Evolutionary conservation across 495 filamentous ascomycete species (phyloP).

Genomic region (Astrothelium subdiscretum): DNA sequence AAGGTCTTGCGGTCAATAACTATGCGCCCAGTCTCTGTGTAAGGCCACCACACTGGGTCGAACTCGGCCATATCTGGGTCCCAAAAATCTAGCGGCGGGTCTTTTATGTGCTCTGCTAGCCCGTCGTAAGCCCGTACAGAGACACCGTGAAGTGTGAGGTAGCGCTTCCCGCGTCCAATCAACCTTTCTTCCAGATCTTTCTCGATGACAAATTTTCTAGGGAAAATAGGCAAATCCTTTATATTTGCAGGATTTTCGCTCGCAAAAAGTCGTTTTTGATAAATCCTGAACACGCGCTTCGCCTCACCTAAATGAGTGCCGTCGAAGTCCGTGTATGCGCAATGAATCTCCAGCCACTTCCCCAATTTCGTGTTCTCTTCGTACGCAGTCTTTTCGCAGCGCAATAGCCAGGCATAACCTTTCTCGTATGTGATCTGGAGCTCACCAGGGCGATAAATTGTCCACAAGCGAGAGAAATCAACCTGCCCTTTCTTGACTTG

Average conservation of each 20-base stretch:
- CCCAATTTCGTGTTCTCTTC: slow-evolving; percentile 10
- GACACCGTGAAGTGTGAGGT: slow-evolving; percentile 3
- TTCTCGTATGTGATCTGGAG: slow-evolving; percentile 10
- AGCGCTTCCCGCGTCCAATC: slow-evolving; percentile 12
- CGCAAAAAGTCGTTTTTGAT: slow-evolving; percentile 4
- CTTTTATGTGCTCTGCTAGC: slow-evolving; percentile 15
- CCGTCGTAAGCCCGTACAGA: slow-evolving; percentile 20
- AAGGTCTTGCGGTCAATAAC: slow-evolving; percentile 30
- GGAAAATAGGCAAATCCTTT: neutral
- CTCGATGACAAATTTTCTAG: slow-evolving; percentile 5
- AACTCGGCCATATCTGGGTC: slow-evolving; percentile 16
- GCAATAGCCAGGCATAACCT: slow-evolving; percentile 10
- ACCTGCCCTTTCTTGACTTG: slow-evolving; percentile 14
- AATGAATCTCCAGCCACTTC: slow-evolving; percentile 17
- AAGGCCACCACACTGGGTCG: slow-evolving; percentile 19
- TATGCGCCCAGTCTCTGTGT: slow-evolving; percentile 23
- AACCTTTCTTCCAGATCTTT: slow-evolving; percentile 10
- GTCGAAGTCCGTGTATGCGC: slow-evolving; percentile 16
- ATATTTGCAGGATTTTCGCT: slow-evolving; percentile 11
- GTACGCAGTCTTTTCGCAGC: slow-evolving; percentile 15
- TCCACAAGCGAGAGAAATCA: slow-evolving; percentile 16
- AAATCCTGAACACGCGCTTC: slow-evolving; percentile 10
- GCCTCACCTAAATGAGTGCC: slow-evolving; percentile 14
- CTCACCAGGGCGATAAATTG: slow-evolving; percentile 20
- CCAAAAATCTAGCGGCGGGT: slow-evolving; percentile 21